These are phyloP conservation scores for Kazachstania sp. DNA, from an alignment of 1,139 yeast genomes.

Conservation along the genomic window DNA sequence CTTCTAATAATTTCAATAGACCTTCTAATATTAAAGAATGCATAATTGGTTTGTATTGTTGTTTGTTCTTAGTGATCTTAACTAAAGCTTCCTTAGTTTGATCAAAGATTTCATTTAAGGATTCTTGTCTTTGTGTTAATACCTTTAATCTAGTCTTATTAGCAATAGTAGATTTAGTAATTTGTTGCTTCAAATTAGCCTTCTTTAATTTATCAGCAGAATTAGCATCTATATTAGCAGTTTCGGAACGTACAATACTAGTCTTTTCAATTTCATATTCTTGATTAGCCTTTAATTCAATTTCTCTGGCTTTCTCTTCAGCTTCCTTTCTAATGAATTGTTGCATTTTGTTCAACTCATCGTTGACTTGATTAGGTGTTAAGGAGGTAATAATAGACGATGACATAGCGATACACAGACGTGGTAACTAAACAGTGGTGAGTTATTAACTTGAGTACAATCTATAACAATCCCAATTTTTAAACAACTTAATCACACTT, in stretches of 20 bases:
- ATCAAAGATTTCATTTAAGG: constrained; percentile 65
- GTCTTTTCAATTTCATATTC: constrained; percentile 98
- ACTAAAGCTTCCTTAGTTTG: constrained; percentile 56
- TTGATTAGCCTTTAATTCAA: constrained; percentile 86
- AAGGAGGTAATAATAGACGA: constrained; percentile 27
- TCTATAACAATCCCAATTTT: no score
- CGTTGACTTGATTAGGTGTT: constrained; percentile 58
- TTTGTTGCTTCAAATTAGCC: constrained; percentile 88
- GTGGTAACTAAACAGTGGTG: no score
- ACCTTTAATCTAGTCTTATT: constrained; percentile 92
- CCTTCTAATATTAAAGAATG: constrained; percentile 81
- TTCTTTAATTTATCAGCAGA: constrained; percentile 84
- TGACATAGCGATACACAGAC: not conserved
- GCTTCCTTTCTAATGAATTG: constrained; percentile 99
- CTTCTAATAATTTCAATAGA: constrained; percentile 64
- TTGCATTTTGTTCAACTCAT: constrained; percentile 95
- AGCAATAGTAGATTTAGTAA: constrained; percentile 87
- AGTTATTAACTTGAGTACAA: no score
- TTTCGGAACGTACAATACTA: constrained; percentile 84
- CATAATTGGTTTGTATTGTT: constrained; percentile 61
- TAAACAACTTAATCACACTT: no score
- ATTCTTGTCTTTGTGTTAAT: constrained; percentile 76
- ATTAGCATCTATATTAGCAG: constrained; percentile 73
- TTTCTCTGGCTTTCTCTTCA: constrained; percentile 96
- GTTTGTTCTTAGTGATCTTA: constrained; percentile 39